Evolutionary conservation across 139 green algal species (phyloP), one percentile per base, ranked within the genome.

Genomic region (Pleodorina starrii): DNA sequence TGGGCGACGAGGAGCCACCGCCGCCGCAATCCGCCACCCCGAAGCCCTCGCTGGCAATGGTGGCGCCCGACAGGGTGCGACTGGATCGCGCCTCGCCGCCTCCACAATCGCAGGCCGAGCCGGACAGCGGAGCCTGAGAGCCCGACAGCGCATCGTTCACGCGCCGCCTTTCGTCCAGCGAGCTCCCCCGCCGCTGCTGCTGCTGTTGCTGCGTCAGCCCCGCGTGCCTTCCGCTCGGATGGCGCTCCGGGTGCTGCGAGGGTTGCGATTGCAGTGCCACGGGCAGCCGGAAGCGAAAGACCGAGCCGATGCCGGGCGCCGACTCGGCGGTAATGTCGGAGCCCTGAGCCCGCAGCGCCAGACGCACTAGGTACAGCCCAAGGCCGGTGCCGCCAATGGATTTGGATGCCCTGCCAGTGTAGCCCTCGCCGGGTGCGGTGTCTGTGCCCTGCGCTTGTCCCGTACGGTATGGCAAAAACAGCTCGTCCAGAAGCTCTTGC

Each of bases 201-300:
- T 54, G 71, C 38, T 51, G 71, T 27, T 78, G 71, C 38, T 78
- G 72, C 72, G 25, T 21, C 54, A 66, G 29, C 9, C 29, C 29
- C 2, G 54, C 6, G 54, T 66, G 54, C 54, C 54, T 25, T 66
- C 21, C 54, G 54, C 54, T 32, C 29, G 57, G 72, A 16, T 80
- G 71, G 36, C 54, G 35, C 35, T 75, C 16, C 16, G 36, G 72
- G 12, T 80, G 42, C 25, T 63, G 43, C 46, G 48, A 43, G 14
- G 54, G 78, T 51, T 51, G 51, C 21, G 19, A 50, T 36, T 38
- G 72, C 40, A 25, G 46, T 0, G 79, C 73, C 35, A 95, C 84
- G 16, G 63, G 50, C 79, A 97, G 84, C 19, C 72, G 86, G 85
- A 97, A 97, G 43, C 88, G 88, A 88, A 97, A 97, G 44, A 91